These are phyloP conservation scores for Linnemannia hyalina DNA, from an alignment of 192 early-diverging fungal species.

Conservation along the genomic window DNA sequence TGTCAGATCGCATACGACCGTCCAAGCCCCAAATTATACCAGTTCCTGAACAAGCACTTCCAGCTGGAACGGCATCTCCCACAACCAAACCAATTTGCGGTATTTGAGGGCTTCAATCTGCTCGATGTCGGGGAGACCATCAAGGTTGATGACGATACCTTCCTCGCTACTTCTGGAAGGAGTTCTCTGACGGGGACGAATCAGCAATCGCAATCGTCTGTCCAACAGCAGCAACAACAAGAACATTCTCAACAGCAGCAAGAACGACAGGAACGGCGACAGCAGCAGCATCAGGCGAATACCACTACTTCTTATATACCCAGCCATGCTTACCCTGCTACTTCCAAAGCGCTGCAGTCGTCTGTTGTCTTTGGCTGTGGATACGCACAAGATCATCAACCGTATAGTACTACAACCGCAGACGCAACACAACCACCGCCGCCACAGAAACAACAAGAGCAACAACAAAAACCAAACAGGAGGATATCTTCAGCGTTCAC, in stretches of 20 bases:
- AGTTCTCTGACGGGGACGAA: not conserved
- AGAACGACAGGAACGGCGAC: not conserved
- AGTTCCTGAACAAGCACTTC: constrained; percentile 55
- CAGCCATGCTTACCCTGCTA: not conserved
- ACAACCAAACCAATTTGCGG: constrained; percentile 56
- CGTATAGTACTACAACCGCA: not conserved
- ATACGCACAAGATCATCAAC: not conserved
- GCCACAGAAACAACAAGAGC: not conserved
- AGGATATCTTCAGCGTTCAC: constrained; percentile 40
- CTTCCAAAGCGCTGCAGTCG: constrained; percentile 27
- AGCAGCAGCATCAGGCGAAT: not conserved
- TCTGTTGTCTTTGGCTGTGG: constrained; percentile 25
- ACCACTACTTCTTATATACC: not conserved
- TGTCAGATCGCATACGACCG: constrained; percentile 58
- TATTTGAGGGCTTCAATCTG: constrained; percentile 54
- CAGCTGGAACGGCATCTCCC: constrained; percentile 41
- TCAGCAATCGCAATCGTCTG: not conserved
- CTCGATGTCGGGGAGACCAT: constrained; percentile 32
- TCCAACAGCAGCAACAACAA: not conserved
- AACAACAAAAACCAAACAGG: not conserved
- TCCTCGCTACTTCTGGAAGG: not conserved
- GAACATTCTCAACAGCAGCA: not conserved
- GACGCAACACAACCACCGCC: not conserved
- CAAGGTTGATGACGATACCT: constrained; percentile 32
- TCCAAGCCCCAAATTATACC: constrained; percentile 51